Evolutionary conservation across 495 filamentous ascomycete species (phyloP).

Genomic region (Penicillium tannophilum): DNA sequence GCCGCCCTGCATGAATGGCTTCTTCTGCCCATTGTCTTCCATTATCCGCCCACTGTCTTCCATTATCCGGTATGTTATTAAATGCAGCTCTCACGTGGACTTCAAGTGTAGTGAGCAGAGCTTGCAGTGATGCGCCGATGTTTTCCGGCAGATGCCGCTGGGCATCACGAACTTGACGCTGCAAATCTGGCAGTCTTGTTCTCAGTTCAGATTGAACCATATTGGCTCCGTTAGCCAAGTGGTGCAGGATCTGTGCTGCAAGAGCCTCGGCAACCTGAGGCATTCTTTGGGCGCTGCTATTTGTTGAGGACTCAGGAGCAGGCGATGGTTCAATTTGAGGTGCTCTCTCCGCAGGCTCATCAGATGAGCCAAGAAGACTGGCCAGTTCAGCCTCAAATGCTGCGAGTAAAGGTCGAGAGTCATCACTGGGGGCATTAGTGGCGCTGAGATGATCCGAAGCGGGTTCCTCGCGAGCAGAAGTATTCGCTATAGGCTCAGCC

Average conservation of each 20-base stretch:
- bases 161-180: conserved; percentile 41
- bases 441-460: conserved; percentile 1
- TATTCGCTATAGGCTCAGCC: conserved; percentile 3
- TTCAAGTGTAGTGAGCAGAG: conserved; percentile 45
- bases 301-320: conserved; percentile 16
- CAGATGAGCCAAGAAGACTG: conserved; percentile 37
- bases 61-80: conserved; percentile 45
- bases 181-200: conserved; percentile 42
- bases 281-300: conserved; percentile 18
- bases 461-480: conserved; percentile 8
- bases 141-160: conserved; percentile 45
- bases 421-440: conserved; percentile 10
- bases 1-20: conserved; percentile 40
- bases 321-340: conserved; percentile 18
- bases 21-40: conserved; percentile 38
- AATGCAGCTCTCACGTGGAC: conserved; percentile 42
- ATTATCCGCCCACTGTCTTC: conserved; percentile 36
- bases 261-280: conserved; percentile 34
- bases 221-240: conserved; percentile 38
- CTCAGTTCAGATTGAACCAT: conserved; percentile 40
- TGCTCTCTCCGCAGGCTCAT: conserved; percentile 23
- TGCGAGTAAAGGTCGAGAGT: conserved; percentile 43
- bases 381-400: conserved; percentile 57
- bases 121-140: conserved; percentile 41
- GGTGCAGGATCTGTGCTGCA: conserved; percentile 33